These are phyloP conservation scores for Elsinoe fawcettii DNA, from an alignment of 2,329 filamentous ascomycete genomes.

Conservation along the genomic window DNA sequence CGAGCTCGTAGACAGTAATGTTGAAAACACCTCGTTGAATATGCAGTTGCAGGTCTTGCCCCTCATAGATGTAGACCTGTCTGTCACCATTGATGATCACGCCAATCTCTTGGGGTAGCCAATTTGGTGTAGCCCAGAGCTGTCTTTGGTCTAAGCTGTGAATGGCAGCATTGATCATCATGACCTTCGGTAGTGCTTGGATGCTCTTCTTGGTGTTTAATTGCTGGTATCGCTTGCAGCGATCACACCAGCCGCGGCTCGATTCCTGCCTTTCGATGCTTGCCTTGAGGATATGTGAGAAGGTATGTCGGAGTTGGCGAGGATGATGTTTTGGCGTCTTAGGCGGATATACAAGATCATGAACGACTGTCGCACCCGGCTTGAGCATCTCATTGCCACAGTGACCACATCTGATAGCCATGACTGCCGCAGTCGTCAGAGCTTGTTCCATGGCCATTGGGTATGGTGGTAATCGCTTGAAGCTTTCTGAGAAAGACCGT, in stretches of 20 bases:
- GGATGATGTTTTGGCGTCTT: slow-evolving; percentile 39
- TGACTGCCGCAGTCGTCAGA: slow-evolving; percentile 63
- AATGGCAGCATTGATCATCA: slow-evolving; percentile 77
- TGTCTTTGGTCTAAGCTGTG: slow-evolving; percentile 65
- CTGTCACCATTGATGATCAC: slow-evolving; percentile 76
- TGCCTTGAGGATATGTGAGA: slow-evolving; percentile 85
- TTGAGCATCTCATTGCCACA: slow-evolving; percentile 81
- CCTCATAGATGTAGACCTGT: slow-evolving; percentile 93
- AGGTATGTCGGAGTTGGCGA: slow-evolving; percentile 48
- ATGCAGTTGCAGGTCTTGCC: slow-evolving; percentile 75
- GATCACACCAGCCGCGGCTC: slow-evolving; percentile 85
- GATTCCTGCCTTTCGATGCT: slow-evolving; percentile 86
- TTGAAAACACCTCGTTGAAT: slow-evolving; percentile 70
- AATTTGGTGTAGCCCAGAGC: slow-evolving; percentile 82
- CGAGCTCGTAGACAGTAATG: slow-evolving; percentile 81
- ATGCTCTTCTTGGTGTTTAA: slow-evolving; percentile 79
- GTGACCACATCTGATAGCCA: slow-evolving; percentile 72
- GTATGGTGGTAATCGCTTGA: slow-evolving; percentile 56
- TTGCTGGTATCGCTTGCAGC: slow-evolving; percentile 84
- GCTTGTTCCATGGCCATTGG: slow-evolving; percentile 63
- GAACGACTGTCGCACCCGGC: slow-evolving; percentile 70
- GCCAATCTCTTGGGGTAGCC: slow-evolving; percentile 89
- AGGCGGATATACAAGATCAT: slow-evolving; percentile 74
- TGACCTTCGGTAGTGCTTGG: slow-evolving; percentile 70
- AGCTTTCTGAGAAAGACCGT: slow-evolving; percentile 64